A percentile compares a stretch with the other conserved stretches of the same genome.
Evolutionary conservation across 768 basidiomycete genomes (phyloP).

Genomic region (Lactifluus hygrophoroides): DNA sequence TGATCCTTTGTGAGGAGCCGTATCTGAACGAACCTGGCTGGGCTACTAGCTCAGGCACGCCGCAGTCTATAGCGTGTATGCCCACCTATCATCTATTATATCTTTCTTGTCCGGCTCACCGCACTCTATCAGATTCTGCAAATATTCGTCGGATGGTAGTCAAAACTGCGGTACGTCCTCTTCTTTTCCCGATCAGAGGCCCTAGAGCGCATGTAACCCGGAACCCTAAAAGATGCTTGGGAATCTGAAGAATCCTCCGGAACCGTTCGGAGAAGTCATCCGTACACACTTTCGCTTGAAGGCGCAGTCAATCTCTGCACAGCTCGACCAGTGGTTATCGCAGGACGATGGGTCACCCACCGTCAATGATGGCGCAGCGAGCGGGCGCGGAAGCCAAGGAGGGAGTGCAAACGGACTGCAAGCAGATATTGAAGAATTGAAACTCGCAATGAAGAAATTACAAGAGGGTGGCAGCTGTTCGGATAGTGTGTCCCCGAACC

Average conservation of each 20-base stretch:
- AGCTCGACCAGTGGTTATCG: slow-evolving; percentile 72
- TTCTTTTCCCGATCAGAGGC: background rate
- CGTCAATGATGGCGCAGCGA: slow-evolving; percentile 45
- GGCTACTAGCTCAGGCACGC: slow-evolving; percentile 63
- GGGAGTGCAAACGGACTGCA: slow-evolving; percentile 52
- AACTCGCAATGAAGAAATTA: slow-evolving; percentile 43
- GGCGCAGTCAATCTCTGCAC: slow-evolving; percentile 53
- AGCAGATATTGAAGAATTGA: slow-evolving; percentile 67
- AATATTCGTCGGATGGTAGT: slow-evolving; percentile 92
- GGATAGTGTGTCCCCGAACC: background rate
- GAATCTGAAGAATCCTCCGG: slow-evolving; percentile 71
- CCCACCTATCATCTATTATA: slow-evolving; percentile 8
- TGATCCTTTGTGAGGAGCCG: slow-evolving; percentile 93
- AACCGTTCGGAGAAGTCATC: slow-evolving; percentile 81
- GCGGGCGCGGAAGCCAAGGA: slow-evolving; percentile 29
- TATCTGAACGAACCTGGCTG: slow-evolving; percentile 91
- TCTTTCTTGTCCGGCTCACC: slow-evolving; percentile 13
- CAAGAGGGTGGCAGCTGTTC: slow-evolving; percentile 3
- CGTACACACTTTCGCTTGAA: slow-evolving; percentile 89
- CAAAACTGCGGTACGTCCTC: slow-evolving; percentile 60
- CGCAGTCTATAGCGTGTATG: slow-evolving; percentile 71
- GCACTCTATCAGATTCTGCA: slow-evolving; percentile 56
- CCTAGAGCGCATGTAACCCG: background rate
- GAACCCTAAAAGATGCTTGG: slow-evolving; percentile 59
- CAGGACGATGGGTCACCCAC: slow-evolving; percentile 66